Evolutionary conservation across 257 asterid species (phyloP), one percentile per base, ranked within the genome.

Genomic region (Asclepias syriaca): DNA sequence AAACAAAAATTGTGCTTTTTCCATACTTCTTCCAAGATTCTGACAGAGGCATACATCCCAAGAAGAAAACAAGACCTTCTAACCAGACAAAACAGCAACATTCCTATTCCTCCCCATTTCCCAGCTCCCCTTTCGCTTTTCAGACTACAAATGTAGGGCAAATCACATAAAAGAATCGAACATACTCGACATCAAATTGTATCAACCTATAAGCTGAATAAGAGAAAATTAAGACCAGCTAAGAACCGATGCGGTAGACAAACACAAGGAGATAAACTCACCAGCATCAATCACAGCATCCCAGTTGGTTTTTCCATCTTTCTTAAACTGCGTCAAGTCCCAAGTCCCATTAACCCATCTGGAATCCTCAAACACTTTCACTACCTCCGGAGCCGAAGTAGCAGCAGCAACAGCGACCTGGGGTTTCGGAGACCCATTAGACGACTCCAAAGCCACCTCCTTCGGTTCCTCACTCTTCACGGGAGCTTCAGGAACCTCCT

Each of bases 231-330:
- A 27, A 14, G 16, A 71, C 19, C 40, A 34, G 12, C 73, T 27
- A 72, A 24, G 21, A 51, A 46, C 19, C 66, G 13, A 16, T 45
- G 74, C 60, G 39, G 46, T 34, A 14, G 1, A 40, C 29, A 43
- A 9, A 39, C 22, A 70, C 69, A 64, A 55, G 39, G 63, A 61
- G 40, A 60, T 37, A 72, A 55, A 61, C 27, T 67, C 69, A 91
- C 97, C 99, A 72, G 99, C 98, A 83, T 90, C 98, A 83, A 95
- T 92, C 66, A 92, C 91, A 72, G 92, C 91, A 84, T 92, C 96
- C 99, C 99, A 95, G 66, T 88, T 71, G 56, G 91, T 86, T 72
- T 75, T 78, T 10, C 99, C 95, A 56, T 84, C 85, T 72, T 83
- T 88, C 73, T 71, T 81, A 56, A 95, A 95, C 85, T 86, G 82